Percentiles rank a stretch among this genome's conserved stretches.
These are phyloP conservation scores for Phyllosticta citrichinensis DNA, from an alignment of 2,329 filamentous ascomycete species.

Conservation along the genomic window DNA sequence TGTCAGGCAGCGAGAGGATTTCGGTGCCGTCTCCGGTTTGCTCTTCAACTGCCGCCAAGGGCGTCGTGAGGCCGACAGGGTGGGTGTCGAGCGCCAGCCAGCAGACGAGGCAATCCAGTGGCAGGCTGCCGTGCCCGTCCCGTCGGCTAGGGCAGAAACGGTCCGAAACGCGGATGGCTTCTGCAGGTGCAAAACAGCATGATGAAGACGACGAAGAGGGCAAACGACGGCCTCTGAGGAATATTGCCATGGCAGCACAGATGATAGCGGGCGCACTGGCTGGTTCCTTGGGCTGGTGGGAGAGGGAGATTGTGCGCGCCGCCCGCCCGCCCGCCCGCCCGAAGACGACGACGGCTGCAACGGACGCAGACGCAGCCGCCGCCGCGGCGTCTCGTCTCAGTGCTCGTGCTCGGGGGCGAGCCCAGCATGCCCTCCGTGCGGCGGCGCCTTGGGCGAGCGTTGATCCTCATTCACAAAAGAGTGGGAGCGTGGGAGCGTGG, in stretches of 20 bases:
- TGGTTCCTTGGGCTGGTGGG: background rate
- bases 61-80: too few relatives aligned
- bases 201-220: background rate
- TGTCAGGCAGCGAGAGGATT: background rate
- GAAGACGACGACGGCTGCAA: background rate
- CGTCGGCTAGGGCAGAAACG: conserved; percentile 9
- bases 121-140: background rate
- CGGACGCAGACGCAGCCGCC: background rate
- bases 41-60: background rate
- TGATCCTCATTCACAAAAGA: conserved; percentile 6
- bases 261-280: background rate
- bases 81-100: too few relatives aligned
- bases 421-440: conserved; percentile 6
- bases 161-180: conserved; percentile 2
- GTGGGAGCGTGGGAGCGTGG: background rate
- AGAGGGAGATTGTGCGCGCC: background rate
- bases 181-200: conserved; percentile 2
- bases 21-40: background rate
- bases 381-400: background rate
- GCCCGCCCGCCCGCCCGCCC: background rate
- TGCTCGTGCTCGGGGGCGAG: background rate
- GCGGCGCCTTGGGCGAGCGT: conserved; percentile 6
- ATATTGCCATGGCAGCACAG: background rate
- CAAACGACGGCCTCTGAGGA: background rate
- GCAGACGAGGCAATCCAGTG: background rate